phyloP scores from a whole-genome alignment of 2,329 filamentous ascomycete genomes.

The Orbilia oligospora region DNA sequence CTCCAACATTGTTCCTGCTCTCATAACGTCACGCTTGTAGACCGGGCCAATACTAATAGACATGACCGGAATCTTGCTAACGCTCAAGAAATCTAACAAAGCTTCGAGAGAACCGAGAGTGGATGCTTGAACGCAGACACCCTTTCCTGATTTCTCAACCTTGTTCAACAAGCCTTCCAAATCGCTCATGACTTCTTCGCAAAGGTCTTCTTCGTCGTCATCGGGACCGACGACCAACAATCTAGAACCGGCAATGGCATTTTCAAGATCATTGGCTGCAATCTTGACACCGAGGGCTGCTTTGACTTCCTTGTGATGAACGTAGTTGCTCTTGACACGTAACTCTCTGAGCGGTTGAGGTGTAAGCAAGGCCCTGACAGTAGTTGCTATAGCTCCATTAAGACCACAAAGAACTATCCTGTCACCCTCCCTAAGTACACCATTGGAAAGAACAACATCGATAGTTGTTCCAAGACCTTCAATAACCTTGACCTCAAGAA shows the following conservation, averaged over 20 bases:
- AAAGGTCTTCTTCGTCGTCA: constrained; percentile 96
- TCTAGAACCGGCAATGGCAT: constrained; percentile 95
- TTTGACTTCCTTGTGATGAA: constrained; percentile 99
- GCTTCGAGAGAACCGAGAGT: constrained; percentile 97
- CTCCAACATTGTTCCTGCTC: constrained; percentile 75
- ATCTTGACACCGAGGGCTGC: constrained; percentile 99
- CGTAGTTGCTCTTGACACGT: constrained; percentile 87
- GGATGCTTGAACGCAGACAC: constrained; percentile 96
- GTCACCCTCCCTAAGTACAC: constrained; percentile 93
- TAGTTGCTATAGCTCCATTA: constrained; percentile 95
- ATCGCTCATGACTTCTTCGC: constrained; percentile 96
- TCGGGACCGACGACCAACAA: constrained; percentile 93
- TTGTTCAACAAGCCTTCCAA: constrained; percentile 90
- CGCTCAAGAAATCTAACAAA: constrained; percentile 93
- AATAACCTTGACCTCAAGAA: constrained; percentile 98
- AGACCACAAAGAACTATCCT: constrained; percentile 94
- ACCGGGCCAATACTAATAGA: constrained; percentile 98
- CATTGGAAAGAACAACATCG: constrained; percentile 95
- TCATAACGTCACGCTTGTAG: constrained; percentile 98
- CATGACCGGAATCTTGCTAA: constrained; percentile 95
- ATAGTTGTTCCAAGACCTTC: constrained; percentile 99
- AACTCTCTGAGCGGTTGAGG: constrained; percentile 93
- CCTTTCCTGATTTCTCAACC: constrained; percentile 90
- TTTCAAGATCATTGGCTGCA: constrained; percentile 92
- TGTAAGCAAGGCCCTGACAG: constrained; percentile 93